phyloP scores from a whole-genome alignment of 495 filamentous ascomycete genomes.

The Filosporella fistucella region DNA sequence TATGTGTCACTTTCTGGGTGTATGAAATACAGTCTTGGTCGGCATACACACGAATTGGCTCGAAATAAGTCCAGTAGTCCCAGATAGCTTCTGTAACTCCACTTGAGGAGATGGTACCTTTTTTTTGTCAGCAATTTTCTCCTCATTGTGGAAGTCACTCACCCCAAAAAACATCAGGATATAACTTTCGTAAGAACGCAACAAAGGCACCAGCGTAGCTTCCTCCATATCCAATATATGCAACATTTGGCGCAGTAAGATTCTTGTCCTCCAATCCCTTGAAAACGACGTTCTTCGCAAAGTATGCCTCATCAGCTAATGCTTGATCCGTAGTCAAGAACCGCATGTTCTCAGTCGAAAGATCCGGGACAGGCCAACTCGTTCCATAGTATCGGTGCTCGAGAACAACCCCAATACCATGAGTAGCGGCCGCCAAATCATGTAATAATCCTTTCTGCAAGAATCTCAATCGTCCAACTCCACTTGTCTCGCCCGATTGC shows the following conservation, averaged over 20 bases:
- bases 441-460: slow-evolving; percentile 66
- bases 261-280: slow-evolving; percentile 56
- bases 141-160: background rate
- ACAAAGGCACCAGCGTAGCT: slow-evolving; percentile 71
- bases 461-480: slow-evolving; percentile 50
- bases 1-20: slow-evolving; percentile 50
- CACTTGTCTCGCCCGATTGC: slow-evolving; percentile 59
- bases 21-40: slow-evolving; percentile 47
- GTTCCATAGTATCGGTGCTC: slow-evolving; percentile 73
- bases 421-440: slow-evolving; percentile 55
- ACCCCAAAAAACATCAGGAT: slow-evolving; percentile 66
- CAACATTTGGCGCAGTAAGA: slow-evolving; percentile 49
- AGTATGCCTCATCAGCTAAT: slow-evolving; percentile 67
- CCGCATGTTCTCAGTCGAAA: slow-evolving; percentile 60
- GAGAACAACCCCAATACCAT: slow-evolving; percentile 68
- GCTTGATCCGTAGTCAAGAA: slow-evolving; percentile 76
- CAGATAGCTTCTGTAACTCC: slow-evolving; percentile 67
- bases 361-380: slow-evolving; percentile 52
- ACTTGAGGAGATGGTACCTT: slow-evolving; percentile 60
- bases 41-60: slow-evolving; percentile 51
- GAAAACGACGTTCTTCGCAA: slow-evolving; percentile 63
- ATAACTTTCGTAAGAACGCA: slow-evolving; percentile 63
- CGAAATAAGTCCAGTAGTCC: slow-evolving; percentile 69
- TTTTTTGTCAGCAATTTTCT: slow-evolving; percentile 8
- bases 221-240: slow-evolving; percentile 70